A percentile compares a stretch with the other conserved stretches of the same genome.
Evolutionary conservation across 805 yeast genomes (phyloP).

Genomic region (Teunomyces cretensis): DNA sequence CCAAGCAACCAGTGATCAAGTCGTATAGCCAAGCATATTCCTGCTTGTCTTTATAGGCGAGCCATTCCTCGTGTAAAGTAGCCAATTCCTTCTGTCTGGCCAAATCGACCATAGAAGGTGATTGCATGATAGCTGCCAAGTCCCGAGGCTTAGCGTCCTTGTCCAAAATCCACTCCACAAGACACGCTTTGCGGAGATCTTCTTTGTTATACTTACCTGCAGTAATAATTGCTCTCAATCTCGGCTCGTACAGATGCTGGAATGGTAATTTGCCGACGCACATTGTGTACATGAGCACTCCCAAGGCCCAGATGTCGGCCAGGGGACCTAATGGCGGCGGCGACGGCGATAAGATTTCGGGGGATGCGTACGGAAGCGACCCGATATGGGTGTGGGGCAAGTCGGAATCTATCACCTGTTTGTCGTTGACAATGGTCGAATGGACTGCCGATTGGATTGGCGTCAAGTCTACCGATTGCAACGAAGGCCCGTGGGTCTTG

Average conservation of each 20-base stretch:
- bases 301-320: constrained; percentile 91
- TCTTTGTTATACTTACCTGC: constrained; percentile 60
- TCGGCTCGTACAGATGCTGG: constrained; percentile 79
- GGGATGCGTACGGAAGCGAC: constrained; percentile 89
- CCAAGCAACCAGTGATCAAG: constrained; percentile 55
- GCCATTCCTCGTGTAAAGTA: constrained; percentile 19
- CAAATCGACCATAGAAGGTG: constrained; percentile 18
- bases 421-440: constrained; percentile 5
- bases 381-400: constrained; percentile 76
- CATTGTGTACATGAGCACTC: constrained; percentile 74
- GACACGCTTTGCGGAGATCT: constrained; percentile 43
- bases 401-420: constrained; percentile 31
- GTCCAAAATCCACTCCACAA: constrained; percentile 27
- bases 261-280: constrained; percentile 76
- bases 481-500: constrained; percentile 32
- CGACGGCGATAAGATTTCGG: constrained; percentile 68
- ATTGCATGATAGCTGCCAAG: constrained; percentile 3
- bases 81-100: constrained; percentile 16
- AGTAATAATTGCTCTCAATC: constrained; percentile 68
- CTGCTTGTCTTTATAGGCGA: constrained; percentile 8
- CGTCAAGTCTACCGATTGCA: constrained; percentile 31
- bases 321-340: constrained; percentile 63
- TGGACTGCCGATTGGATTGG: constrained; percentile 21
- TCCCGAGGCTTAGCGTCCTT: constrained; percentile 13
- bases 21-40: constrained; percentile 30